A percentile compares a stretch with the other conserved stretches of the same genome.
Evolutionary conservation across 257 asterid genomes (phyloP).

Genomic region (Verbascum thapsus): DNA sequence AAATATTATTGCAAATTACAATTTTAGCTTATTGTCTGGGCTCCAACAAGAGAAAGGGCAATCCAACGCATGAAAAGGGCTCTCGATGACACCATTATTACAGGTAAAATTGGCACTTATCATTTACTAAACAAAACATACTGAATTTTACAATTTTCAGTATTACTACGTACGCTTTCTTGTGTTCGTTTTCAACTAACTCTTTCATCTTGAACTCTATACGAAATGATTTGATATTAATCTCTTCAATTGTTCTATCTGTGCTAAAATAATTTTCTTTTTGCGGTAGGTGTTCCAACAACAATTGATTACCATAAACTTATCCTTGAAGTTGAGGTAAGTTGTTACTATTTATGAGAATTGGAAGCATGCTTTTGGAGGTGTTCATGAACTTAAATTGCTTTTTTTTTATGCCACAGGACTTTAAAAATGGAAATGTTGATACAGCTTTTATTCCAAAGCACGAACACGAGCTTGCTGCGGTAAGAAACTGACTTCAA

Average conservation of each 20-base stretch:
- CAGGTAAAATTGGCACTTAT: slow-evolving; percentile 48
- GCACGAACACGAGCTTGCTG: slow-evolving; percentile 92
- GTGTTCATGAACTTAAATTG: slow-evolving; percentile 1
- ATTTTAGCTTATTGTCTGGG: slow-evolving; percentile 94
- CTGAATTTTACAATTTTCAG: too few relatives aligned
- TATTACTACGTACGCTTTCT: too few relatives aligned
- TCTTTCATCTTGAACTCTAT: not conserved
- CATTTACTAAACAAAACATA: not conserved
- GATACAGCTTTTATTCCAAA: slow-evolving; percentile 98
- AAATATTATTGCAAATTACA: slow-evolving; percentile 21
- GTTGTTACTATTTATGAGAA: slow-evolving; percentile 24
- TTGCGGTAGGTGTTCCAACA: slow-evolving; percentile 88
- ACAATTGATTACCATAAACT: slow-evolving; percentile 98
- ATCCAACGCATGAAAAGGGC: slow-evolving; percentile 98
- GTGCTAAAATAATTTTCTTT: slow-evolving; percentile 21
- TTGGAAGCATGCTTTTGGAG: not conserved
- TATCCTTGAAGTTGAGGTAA: slow-evolving; percentile 91
- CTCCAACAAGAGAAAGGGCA: slow-evolving; percentile 95
- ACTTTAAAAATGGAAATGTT: slow-evolving; percentile 86
- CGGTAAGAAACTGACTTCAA: slow-evolving; percentile 61
- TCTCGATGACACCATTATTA: slow-evolving; percentile 83
- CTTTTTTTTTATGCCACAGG: slow-evolving; percentile 47
- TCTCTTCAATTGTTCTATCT: slow-evolving; percentile 6
- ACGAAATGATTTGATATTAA: not conserved
- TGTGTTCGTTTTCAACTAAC: not conserved